These are phyloP conservation scores for Polygonum maritimum DNA, from an alignment of 148 eudicot species.

Conservation along the genomic window DNA sequence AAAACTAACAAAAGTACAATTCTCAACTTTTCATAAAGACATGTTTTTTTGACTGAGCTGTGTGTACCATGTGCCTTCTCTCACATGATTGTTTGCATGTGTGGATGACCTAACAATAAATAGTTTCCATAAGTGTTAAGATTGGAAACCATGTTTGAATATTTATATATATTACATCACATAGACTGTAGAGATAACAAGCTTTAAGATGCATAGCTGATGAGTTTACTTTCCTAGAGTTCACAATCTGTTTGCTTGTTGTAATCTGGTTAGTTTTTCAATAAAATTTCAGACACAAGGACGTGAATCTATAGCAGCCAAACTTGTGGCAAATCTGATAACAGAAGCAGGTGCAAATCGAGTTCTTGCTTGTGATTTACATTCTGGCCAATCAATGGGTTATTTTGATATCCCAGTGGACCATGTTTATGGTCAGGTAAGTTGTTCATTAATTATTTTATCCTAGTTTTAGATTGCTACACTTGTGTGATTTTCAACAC, in stretches of 20 bases:
- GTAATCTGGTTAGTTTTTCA: not conserved
- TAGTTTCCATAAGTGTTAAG: not conserved
- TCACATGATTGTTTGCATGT: not conserved
- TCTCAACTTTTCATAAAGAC: not conserved
- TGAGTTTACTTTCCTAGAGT: not conserved
- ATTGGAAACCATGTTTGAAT: not conserved
- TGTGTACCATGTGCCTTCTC: not conserved
- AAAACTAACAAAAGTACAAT: not conserved
- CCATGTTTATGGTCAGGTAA: constrained; percentile 86
- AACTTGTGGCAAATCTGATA: constrained; percentile 82
- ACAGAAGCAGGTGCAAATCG: constrained; percentile 94
- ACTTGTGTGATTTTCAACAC: no score
- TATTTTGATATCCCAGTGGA: constrained; percentile 97
- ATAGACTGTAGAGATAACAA: not conserved
- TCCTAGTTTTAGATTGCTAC: no score
- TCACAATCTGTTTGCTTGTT: not conserved
- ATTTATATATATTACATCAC: not conserved
- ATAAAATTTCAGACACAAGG: constrained; percentile 70
- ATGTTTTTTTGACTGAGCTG: not conserved
- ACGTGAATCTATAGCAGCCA: constrained; percentile 93
- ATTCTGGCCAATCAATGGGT: constrained; percentile 95
- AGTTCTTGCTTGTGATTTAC: constrained; percentile 93
- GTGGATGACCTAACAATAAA: not conserved
- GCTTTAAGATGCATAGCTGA: not conserved
- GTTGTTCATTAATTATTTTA: not conserved